These are phyloP conservation scores for Fistulifera pelliculosa DNA, from an alignment of 108 stramenopile genomes.

Conservation along the genomic window DNA sequence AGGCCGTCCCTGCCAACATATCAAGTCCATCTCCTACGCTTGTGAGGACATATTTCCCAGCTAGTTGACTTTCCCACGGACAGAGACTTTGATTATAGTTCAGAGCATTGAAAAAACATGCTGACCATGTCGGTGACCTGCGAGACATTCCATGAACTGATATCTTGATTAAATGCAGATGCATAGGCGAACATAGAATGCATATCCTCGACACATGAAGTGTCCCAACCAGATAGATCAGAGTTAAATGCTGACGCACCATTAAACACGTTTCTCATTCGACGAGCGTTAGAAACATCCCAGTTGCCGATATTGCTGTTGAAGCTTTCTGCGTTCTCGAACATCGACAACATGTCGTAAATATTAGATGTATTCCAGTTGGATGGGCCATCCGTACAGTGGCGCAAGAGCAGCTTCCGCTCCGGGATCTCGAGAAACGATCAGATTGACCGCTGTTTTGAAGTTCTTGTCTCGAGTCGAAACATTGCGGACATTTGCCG, in stretches of 20 bases:
- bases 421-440: too few relatives aligned
- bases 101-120: neutral
- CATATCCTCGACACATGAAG: conserved; percentile 15
- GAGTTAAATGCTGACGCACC: conserved; percentile 8
- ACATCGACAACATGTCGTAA: neutral
- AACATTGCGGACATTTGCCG: too few relatives aligned
- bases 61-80: conserved; percentile 1
- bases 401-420: too few relatives aligned
- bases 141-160: conserved; percentile 12
- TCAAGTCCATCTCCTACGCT: too few relatives aligned
- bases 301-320: neutral
- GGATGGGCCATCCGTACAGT: too few relatives aligned
- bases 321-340: neutral
- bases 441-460: too few relatives aligned
- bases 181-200: conserved; percentile 3
- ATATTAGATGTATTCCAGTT: neutral
- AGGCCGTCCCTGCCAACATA: too few relatives aligned
- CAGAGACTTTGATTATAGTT: conserved; percentile 17
- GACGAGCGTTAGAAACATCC: neutral
- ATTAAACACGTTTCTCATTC: conserved; percentile 1
- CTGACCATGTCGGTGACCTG: conserved; percentile 1
- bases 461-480: too few relatives aligned
- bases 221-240: conserved; percentile 20
- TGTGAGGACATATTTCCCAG: too few relatives aligned
- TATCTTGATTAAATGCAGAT: conserved; percentile 5